These are phyloP conservation scores for Teunomyces stri DNA, from an alignment of 805 yeast species.

Conservation along the genomic window DNA sequence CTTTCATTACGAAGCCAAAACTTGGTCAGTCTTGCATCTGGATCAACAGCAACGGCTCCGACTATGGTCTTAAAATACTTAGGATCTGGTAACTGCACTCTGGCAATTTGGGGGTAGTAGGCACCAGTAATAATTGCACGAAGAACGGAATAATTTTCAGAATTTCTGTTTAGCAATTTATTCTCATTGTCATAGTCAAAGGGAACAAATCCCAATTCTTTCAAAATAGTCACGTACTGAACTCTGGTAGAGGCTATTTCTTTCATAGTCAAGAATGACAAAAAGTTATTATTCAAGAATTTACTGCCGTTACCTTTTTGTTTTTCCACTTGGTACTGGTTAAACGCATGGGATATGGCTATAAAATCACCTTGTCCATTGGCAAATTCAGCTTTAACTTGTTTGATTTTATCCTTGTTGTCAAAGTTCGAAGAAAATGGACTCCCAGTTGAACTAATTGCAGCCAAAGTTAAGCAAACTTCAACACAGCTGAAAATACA, in stretches of 20 bases:
- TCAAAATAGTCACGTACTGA: conserved; percentile 68
- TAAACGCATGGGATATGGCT: conserved; percentile 59
- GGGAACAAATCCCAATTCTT: conserved; percentile 77
- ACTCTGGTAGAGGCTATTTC: conserved; percentile 70
- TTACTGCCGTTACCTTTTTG: conserved; percentile 27
- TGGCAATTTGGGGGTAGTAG: conserved; percentile 77
- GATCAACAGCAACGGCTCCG: conserved; percentile 85
- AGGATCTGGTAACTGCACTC: conserved; percentile 79
- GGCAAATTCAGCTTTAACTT: conserved; percentile 36
- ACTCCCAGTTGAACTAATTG: conserved; percentile 67
- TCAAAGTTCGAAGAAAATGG: conserved; percentile 70
- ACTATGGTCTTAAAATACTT: conserved; percentile 64
- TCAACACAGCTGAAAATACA: conserved; percentile 82
- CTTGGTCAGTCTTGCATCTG: conserved; percentile 70
- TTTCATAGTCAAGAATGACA: conserved; percentile 62
- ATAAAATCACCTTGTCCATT: conserved; percentile 73
- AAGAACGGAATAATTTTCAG: conserved; percentile 48
- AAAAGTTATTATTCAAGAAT: conserved; percentile 52
- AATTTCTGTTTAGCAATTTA: conserved; percentile 48
- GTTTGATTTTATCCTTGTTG: conserved; percentile 61
- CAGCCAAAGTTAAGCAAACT: conserved; percentile 73
- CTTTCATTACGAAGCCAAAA: conserved; percentile 70
- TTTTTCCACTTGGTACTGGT: conserved; percentile 44
- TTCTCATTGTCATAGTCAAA: conserved; percentile 36
- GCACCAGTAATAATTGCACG: conserved; percentile 76